phyloP scores from a whole-genome alignment of 768 basidiomycete species.

The Strobilomyces dryophilus region DNA sequence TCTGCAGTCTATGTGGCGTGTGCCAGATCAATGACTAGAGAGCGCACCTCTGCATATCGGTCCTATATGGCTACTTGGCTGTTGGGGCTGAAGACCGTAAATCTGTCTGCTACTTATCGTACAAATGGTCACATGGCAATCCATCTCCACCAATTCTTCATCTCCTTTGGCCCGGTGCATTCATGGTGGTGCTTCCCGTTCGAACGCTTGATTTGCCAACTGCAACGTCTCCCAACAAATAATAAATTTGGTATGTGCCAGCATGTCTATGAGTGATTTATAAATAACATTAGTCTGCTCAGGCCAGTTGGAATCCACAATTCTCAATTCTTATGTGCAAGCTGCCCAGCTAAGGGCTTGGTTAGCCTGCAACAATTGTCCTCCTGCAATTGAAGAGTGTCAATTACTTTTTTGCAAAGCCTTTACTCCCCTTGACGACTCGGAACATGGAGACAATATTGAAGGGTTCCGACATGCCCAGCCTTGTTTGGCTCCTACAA shows the following conservation, averaged over 20 bases:
- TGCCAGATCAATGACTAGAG: neutral
- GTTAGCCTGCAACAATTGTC: neutral
- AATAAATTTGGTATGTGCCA: neutral
- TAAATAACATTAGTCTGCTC: neutral
- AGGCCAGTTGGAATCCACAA: neutral
- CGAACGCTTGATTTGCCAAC: neutral
- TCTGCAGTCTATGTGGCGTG: neutral
- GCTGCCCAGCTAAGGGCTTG: neutral
- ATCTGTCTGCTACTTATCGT: neutral
- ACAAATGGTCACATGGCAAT: neutral
- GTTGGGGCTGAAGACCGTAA: neutral
- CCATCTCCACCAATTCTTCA: neutral
- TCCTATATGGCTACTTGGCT: neutral
- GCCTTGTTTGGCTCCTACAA: neutral
- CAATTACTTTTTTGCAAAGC: slow-evolving; percentile 6
- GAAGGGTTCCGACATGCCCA: neutral
- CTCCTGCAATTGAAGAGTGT: neutral
- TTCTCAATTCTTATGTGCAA: neutral
- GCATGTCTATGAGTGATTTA: neutral
- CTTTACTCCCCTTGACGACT: neutral
- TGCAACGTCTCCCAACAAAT: neutral
- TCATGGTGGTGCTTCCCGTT: slow-evolving; percentile 4
- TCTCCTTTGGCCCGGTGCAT: neutral
- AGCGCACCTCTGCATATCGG: neutral
- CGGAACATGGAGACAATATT: neutral